Evolutionary conservation across 306 rosid genomes (phyloP), one percentile per base, ranked within the genome.

Genomic region (Sesbania bispinosa): DNA sequence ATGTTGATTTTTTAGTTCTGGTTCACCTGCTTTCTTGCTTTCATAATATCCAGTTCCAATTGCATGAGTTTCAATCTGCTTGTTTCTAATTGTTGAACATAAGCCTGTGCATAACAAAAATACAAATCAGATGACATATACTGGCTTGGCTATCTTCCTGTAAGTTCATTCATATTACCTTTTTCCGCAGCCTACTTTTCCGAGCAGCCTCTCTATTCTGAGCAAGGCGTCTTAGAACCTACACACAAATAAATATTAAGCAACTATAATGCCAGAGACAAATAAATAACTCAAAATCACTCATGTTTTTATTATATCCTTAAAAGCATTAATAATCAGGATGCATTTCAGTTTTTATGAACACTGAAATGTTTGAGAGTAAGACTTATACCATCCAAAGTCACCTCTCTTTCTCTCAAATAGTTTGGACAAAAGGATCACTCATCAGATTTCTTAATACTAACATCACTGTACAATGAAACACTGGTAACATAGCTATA

Each of bases 171-270:
- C 38, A 20, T 62, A 16, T 33, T 33, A 92, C 98, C 95, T 92
- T 92, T 73, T 89, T 92, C 39, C 94, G 76, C 73, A 81, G 51
- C 21, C 96, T 83, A 45, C 98, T 88, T 80, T 88, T 92, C 27
- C 88, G 58, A 69, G 98, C 98, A 65, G 98, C 98, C 77, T 92
- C 95, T 14, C 99, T 89, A 76, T 94, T 94, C 81, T 94, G 97
- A 23, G 89, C 96, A 27, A 92, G 79, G 29, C 98, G 86, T 77
- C 90, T 80, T 64, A 75, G 81, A 51, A 66, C 84, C 95, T 92
- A 71, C 39, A 64, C 43, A 51, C 8, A 58, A 16, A 85, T 10
- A 58, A 16, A 85, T 7, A 46, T 15, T 45, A 7, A 29, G 53
- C 74, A 33, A 19, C 47, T 47, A 64, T 46, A 66, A 39, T 42